Evolutionary conservation across 2,329 filamentous ascomycete species (phyloP).

Genomic region (Dryadomyces quercivorus): DNA sequence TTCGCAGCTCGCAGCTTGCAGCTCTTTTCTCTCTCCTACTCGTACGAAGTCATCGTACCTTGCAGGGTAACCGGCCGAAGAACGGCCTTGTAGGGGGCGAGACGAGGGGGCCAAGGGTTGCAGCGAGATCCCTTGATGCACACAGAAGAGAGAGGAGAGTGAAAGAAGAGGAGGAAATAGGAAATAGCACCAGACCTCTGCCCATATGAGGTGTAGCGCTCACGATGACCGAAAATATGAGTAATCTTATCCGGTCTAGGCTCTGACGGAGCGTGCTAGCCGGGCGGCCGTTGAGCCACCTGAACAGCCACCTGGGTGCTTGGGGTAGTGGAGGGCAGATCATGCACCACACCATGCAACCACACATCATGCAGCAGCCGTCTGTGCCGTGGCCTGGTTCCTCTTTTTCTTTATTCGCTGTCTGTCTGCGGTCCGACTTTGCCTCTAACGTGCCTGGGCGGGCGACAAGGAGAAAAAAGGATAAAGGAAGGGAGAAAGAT

Average conservation of each 20-base stretch:
- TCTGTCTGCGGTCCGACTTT: no score
- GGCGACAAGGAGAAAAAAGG: no score
- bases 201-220: no score
- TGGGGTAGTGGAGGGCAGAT: conserved; percentile 1
- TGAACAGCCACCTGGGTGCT: neutral
- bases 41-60: neutral
- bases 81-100: neutral
- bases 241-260: neutral
- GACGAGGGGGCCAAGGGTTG: neutral
- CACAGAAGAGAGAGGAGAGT: neutral
- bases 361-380: neutral
- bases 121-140: conserved; percentile 1
- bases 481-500: no score
- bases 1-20: no score
- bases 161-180: no score
- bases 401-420: no score
- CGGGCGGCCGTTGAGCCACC: neutral
- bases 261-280: neutral
- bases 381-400: no score
- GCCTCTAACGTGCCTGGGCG: no score
- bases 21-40: neutral
- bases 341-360: conserved; percentile 1
- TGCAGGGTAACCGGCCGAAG: neutral
- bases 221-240: neutral
- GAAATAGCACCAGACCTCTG: no score